Evolutionary conservation across 108 stramenopile species (phyloP).

Genomic region (Craspedostauros australis): DNA sequence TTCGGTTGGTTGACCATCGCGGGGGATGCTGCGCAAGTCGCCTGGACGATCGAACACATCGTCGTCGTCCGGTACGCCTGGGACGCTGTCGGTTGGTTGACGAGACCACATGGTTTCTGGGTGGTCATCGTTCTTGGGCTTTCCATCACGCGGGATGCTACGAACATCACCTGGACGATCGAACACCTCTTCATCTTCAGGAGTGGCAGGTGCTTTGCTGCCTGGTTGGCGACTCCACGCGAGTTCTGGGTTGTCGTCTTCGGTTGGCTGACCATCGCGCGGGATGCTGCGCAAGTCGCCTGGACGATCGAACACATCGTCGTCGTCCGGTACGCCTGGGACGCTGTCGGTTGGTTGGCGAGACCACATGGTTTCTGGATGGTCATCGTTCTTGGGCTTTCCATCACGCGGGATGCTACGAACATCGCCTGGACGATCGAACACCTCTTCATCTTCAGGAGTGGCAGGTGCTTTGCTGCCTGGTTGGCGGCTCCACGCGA

Average conservation of each 20-base stretch:
- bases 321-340: conserved; percentile 11
- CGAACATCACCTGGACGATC: too few relatives aligned
- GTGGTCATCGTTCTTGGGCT: conserved; percentile 7
- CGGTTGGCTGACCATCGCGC: conserved; percentile 5
- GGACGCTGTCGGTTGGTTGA: conserved; percentile 1
- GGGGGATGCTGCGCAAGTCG: conserved; percentile 1
- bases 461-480: too few relatives aligned
- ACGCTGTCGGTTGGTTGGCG: neutral
- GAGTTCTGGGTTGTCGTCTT: conserved; percentile 4
- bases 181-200: neutral
- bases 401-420: conserved; percentile 19
- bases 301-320: conserved; percentile 9
- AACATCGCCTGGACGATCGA: conserved; percentile 20
- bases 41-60: conserved; percentile 10
- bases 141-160: conserved; percentile 20
- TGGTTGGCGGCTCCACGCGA: neutral
- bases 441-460: too few relatives aligned
- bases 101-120: conserved; percentile 1
- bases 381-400: conserved; percentile 2
- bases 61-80: conserved; percentile 14
- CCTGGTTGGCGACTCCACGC: conserved; percentile 6
- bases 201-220: neutral
- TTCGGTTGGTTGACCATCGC: conserved; percentile 8
- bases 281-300: too few relatives aligned
- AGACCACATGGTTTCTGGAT: conserved; percentile 15